Conservation (phyloP, 192 early-diverging fungal genomes). For the Entrophospora sp. region DNA sequence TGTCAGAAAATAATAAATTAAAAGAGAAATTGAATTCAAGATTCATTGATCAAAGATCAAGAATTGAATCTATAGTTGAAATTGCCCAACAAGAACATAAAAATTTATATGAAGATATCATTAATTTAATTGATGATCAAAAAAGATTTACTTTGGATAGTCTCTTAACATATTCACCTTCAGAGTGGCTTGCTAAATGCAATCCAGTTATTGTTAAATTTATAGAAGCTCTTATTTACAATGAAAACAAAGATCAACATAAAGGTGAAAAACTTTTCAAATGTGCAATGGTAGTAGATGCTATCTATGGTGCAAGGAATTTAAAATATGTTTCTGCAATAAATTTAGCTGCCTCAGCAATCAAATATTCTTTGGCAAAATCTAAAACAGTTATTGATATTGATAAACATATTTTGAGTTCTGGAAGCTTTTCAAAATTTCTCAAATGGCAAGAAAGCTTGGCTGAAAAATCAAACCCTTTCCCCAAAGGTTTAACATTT, state of each 20-base stretch:
- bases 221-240: neutral
- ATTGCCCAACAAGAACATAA: neutral
- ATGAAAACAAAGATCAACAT: neutral
- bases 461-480: neutral
- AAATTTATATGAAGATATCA: neutral
- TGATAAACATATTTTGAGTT: neutral
- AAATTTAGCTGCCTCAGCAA: neutral
- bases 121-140: neutral
- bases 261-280: neutral
- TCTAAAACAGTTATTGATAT: conserved; percentile 1
- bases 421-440: no score
- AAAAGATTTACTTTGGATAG: neutral
- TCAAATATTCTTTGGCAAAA: no score
- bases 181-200: neutral
- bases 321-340: conserved; percentile 3
- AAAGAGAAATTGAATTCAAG: no score
- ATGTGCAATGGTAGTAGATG: neutral
- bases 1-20: no score
- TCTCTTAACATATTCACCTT: conserved; percentile 1
- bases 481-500: neutral
- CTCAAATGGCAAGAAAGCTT: no score
- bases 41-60: neutral
- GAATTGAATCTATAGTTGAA: neutral
- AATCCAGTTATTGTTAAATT: neutral
- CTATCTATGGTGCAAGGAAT: no score